phyloP scores from a whole-genome alignment of 306 rosid genomes.

The Begonia peltatifolia region DNA sequence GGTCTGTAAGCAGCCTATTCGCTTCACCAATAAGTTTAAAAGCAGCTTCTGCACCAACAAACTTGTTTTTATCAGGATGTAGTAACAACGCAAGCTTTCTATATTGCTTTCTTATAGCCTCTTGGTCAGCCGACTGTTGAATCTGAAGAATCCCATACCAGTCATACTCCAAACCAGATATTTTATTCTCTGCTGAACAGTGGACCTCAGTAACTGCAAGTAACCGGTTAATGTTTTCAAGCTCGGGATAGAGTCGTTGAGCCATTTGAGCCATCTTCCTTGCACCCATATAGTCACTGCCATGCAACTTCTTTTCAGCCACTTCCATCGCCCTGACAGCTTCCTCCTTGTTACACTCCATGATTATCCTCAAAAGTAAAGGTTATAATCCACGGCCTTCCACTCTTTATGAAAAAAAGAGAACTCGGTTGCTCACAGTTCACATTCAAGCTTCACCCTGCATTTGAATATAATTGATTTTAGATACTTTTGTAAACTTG shows the following conservation, averaged over 20 bases:
- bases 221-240: slow-evolving; percentile 53
- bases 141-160: slow-evolving; percentile 80
- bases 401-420: no score
- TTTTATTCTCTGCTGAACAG: slow-evolving; percentile 55
- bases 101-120: slow-evolving; percentile 57
- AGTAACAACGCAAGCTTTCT: slow-evolving; percentile 73
- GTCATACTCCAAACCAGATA: slow-evolving; percentile 43
- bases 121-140: slow-evolving; percentile 32
- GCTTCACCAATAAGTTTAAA: slow-evolving; percentile 85
- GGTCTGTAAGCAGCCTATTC: slow-evolving; percentile 54
- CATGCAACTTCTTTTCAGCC: slow-evolving; percentile 50
- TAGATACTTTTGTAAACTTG: no score
- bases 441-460: no score
- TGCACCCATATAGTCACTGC: slow-evolving; percentile 56
- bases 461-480: no score
- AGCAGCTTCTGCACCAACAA: slow-evolving; percentile 89
- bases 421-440: no score
- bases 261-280: slow-evolving; percentile 59
- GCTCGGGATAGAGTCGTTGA: slow-evolving; percentile 44
- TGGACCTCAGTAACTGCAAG: slow-evolving; percentile 70
- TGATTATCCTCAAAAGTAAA: slow-evolving; percentile 20
- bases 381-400: not conserved
- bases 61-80: slow-evolving; percentile 89
- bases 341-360: slow-evolving; percentile 98
- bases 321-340: slow-evolving; percentile 59